A percentile compares a stretch with the other conserved stretches of the same genome.
phyloP scores from a whole-genome alignment of 352 stramenopile species.

The Phytophthora idaei region DNA sequence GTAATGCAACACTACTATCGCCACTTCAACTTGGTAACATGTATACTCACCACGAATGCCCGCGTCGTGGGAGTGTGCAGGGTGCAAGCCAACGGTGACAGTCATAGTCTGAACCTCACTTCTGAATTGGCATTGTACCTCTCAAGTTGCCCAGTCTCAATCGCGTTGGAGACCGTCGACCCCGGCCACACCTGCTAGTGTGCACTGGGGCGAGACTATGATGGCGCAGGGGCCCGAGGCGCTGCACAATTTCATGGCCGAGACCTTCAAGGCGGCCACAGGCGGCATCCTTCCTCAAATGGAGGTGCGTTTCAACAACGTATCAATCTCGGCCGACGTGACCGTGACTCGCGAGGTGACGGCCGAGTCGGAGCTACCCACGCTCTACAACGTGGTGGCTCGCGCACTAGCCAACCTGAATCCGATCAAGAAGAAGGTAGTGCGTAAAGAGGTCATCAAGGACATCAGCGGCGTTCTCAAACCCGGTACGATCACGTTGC shows the following conservation, averaged over 20 bases:
- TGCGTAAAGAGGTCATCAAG: constrained; percentile 45
- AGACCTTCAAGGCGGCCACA: constrained; percentile 43
- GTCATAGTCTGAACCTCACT: constrained; percentile 10
- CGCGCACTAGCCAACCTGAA: constrained; percentile 14
- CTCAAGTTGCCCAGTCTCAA: constrained; percentile 11
- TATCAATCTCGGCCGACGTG: constrained; percentile 46
- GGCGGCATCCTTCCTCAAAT: constrained; percentile 55
- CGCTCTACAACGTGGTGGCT: constrained; percentile 23
- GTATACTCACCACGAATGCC: not conserved
- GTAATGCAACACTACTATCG: not conserved
- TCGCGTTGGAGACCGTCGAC: constrained; percentile 12
- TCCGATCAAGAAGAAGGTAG: constrained; percentile 30
- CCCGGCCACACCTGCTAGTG: constrained; percentile 18
- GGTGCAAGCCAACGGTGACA: not conserved
- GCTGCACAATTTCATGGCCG: constrained; percentile 45
- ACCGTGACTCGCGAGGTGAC: constrained; percentile 26
- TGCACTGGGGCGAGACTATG: constrained; percentile 35
- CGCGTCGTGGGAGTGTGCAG: not conserved
- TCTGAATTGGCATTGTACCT: constrained; percentile 18
- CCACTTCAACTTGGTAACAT: not conserved
- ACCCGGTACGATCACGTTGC: constrained; percentile 40
- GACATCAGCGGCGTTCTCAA: constrained; percentile 36
- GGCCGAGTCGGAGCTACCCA: constrained; percentile 41
- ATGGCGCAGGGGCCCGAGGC: constrained; percentile 33
- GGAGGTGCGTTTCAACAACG: constrained; percentile 60